Conservation (phyloP, 169 alveolate species). For the Plasmodium malariae region DNA sequence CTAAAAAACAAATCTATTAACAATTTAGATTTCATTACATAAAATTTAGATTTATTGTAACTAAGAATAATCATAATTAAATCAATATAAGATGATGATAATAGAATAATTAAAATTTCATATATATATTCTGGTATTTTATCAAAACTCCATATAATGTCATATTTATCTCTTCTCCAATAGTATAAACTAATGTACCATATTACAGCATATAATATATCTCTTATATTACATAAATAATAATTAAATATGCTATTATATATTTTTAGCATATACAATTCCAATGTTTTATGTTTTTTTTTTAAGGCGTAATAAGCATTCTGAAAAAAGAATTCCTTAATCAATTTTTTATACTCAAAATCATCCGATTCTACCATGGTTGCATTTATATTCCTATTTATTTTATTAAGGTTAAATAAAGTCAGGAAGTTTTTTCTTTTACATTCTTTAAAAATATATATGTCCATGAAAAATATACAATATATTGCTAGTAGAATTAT, state of each 20-base stretch:
- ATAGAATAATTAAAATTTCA: conserved; percentile 53
- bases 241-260: conserved; percentile 60
- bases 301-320: conserved; percentile 47
- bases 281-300: conserved; percentile 48
- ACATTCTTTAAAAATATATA: conserved; percentile 22
- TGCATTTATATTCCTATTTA: background rate
- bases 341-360: conserved; percentile 69
- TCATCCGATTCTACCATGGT: conserved; percentile 43
- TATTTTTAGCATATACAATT: conserved; percentile 62
- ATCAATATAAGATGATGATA: conserved; percentile 71
- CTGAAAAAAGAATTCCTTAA: conserved; percentile 64
- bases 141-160: conserved; percentile 52
- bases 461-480: conserved; percentile 31
- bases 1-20: conserved; percentile 71
- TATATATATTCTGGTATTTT: conserved; percentile 57
- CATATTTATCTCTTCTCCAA: conserved; percentile 73
- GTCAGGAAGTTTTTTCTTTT: conserved; percentile 10
- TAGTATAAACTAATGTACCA: conserved; percentile 71
- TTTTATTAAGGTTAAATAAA: conserved; percentile 4
- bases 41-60: conserved; percentile 44
- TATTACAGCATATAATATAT: conserved; percentile 34
- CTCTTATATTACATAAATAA: conserved; percentile 61
- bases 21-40: conserved; percentile 63
- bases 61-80: conserved; percentile 62
- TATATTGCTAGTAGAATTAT: conserved; percentile 36